These are phyloP conservation scores for Lentinula guzmanii DNA, from an alignment of 768 basidiomycete species.

Conservation along the genomic window DNA sequence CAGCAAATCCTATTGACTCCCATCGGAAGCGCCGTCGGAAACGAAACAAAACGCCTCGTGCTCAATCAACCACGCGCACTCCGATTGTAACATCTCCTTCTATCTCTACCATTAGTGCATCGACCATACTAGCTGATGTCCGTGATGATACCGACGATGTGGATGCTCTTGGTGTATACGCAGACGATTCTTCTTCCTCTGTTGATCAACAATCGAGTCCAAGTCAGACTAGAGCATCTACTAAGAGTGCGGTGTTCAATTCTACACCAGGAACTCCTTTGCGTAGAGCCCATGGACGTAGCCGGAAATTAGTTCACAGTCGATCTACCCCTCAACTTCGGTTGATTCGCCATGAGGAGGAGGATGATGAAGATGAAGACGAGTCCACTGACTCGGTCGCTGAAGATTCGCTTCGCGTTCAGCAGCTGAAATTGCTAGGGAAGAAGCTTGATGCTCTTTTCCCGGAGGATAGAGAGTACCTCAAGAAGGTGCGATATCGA, in stretches of 20 bases:
- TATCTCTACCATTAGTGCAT: neutral
- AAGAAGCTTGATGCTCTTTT: constrained; percentile 17
- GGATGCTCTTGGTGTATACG: constrained; percentile 12
- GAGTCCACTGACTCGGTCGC: constrained; percentile 8
- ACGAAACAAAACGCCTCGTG: constrained; percentile 19
- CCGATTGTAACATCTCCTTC: neutral
- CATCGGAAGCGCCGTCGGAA: constrained; percentile 31
- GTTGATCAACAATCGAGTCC: constrained; percentile 16
- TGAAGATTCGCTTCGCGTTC: constrained; percentile 13
- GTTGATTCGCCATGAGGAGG: constrained; percentile 3
- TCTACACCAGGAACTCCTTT: constrained; percentile 10
- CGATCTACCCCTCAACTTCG: constrained; percentile 16
- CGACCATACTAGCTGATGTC: constrained; percentile 1
- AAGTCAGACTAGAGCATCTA: constrained; percentile 9
- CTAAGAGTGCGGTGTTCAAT: constrained; percentile 1
- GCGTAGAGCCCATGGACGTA: constrained; percentile 1
- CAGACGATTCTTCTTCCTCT: constrained; percentile 21
- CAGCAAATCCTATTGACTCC: constrained; percentile 18
- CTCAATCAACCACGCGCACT: constrained; percentile 9
- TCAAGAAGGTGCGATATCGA: constrained; percentile 8
- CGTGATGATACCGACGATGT: constrained; percentile 13
- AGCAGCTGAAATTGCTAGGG: constrained; percentile 14
- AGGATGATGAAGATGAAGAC: constrained; percentile 9
- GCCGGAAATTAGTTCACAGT: constrained; percentile 5
- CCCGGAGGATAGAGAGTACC: constrained; percentile 13